A percentile compares a stretch with the other conserved stretches of the same genome.
Evolutionary conservation across 202 grass and related monocot genomes (phyloP).

Genomic region (Setaria italica): DNA sequence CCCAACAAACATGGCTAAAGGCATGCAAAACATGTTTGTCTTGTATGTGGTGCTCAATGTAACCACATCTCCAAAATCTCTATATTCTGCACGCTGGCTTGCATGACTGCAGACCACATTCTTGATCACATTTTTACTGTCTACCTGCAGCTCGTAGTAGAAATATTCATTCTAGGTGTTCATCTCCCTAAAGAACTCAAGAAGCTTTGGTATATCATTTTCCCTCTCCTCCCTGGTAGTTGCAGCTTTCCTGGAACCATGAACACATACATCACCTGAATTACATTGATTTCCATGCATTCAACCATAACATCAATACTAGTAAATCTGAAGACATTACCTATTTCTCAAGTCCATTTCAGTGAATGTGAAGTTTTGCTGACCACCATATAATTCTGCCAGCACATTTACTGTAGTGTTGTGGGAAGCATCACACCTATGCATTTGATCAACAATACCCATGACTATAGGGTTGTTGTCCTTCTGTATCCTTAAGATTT

Average conservation of each 20-base stretch:
- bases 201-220: not conserved
- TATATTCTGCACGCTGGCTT: not conserved
- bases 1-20: no score
- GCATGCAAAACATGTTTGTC: no score
- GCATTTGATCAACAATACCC: no score
- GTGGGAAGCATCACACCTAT: no score
- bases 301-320: not conserved
- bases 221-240: not conserved
- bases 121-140: not conserved
- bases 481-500: no score
- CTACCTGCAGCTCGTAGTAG: not conserved
- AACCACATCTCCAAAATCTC: not conserved
- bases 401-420: no score
- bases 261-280: not conserved
- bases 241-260: not conserved
- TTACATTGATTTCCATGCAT: not conserved
- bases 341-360: no score
- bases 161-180: not conserved
- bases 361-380: no score
- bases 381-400: no score
- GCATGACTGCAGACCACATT: slow-evolving; percentile 5
- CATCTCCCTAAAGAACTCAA: not conserved
- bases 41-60: not conserved
- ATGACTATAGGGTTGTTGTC: no score
- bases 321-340: not conserved